Base-by-base conservation (phyloP, 2,329 filamentous ascomycete genomes). In the Arthrobotrys megalospora region DNA sequence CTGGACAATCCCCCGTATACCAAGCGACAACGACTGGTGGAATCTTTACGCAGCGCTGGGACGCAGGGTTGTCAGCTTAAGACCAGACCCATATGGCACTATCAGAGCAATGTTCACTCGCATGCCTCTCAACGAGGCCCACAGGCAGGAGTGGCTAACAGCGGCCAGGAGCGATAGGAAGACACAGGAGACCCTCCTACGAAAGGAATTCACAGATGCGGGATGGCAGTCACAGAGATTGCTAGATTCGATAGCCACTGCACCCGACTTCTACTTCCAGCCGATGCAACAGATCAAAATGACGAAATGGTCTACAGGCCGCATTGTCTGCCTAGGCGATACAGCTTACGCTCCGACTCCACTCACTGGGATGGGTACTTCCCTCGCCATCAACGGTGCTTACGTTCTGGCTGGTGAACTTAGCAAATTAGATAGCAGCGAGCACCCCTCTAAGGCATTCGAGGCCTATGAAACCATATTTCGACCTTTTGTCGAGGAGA, bases 331-430 rank as follows among this genome's bases (percentile, higher is more conserved):
- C 0, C 64, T 90, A 0, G 89, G 89, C 0, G 89, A 91, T 79
- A 87, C 89, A 0, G 88, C 83, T 0, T 87, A 86, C 80, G 86
- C 85, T 24, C 87, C 88, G 0, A 85, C 86, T 0, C 85, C 86
- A 0, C 77, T 86, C 3, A 87, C 86, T 0, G 89, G 88, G 0
- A 85, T 87, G 83, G 88, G 88, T 0, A 89, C 87, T 0, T 86
- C 86, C 1, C 80, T 84, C 0, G 85, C 86, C 0, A 80, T 90
- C 0, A 81, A 87, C 0, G 86, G 86, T 0, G 87, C 88, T 0
- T 90, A 90, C 80, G 82, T 89, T 1, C 84, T 91, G 3, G 89
- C 88, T 0, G 89, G 89, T 1, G 88, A 89, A 82, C 82, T 88
- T 12, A 80, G 80, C 8, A 82, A 80, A 62, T 80, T 83, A 8